Conservation (phyloP, 1,139 yeast species). For the Casaregolazyma lundiana region DNA sequence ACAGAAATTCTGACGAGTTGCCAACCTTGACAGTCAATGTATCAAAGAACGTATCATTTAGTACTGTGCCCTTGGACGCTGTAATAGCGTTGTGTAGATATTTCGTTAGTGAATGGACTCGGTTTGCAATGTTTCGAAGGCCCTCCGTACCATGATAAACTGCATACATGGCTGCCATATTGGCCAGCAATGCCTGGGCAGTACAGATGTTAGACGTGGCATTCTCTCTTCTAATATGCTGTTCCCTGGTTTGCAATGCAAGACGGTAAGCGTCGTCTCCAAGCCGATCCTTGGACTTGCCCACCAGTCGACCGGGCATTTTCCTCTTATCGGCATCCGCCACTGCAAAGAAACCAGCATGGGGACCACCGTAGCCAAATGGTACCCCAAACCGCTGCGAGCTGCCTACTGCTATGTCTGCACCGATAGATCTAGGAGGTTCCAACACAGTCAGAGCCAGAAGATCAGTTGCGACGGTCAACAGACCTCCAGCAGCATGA, state of each 20-base stretch:
- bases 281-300: constrained; percentile 85
- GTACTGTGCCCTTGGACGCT: constrained; percentile 31
- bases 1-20: constrained; percentile 53
- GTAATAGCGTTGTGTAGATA: constrained; percentile 59
- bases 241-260: constrained; percentile 96
- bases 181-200: constrained; percentile 93
- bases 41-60: constrained; percentile 74
- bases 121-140: constrained; percentile 68
- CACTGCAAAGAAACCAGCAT: constrained; percentile 95
- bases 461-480: constrained; percentile 85
- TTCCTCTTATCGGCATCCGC: constrained; percentile 74
- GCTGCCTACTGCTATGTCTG: constrained; percentile 89
- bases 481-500: constrained; percentile 68
- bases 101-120: constrained; percentile 73
- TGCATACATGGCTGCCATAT: constrained; percentile 92
- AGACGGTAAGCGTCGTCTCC: constrained; percentile 86
- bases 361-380: constrained; percentile 97
- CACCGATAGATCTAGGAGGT: constrained; percentile 82
- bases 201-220: constrained; percentile 98
- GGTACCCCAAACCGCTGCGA: constrained; percentile 98
- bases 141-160: constrained; percentile 96
- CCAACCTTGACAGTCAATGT: constrained; percentile 67
- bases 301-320: constrained; percentile 95
- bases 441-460: constrained; percentile 80
- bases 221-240: constrained; percentile 93